A percentile compares a stretch with the other conserved stretches of the same genome.
Conservation (phyloP, 257 asterid genomes). For the Hygrophila difformis region DNA sequence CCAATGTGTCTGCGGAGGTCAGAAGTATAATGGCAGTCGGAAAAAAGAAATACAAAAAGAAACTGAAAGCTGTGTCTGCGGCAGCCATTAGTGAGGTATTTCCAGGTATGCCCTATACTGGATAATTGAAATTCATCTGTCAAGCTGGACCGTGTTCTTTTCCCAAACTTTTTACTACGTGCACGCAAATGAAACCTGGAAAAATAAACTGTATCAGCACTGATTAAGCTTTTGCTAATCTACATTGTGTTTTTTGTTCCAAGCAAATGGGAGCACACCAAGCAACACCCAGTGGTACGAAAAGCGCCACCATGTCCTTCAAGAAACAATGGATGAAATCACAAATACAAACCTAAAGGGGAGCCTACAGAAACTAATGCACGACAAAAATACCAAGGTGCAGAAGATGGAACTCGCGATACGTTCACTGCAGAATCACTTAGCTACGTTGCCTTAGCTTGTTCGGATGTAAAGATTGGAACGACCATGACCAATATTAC, state of each 20-base stretch:
- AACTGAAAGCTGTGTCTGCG: constrained; percentile 12
- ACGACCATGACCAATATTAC: too few relatives aligned
- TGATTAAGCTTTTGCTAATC: neutral
- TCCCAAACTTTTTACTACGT: too few relatives aligned
- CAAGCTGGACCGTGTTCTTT: too few relatives aligned
- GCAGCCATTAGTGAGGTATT: constrained; percentile 7
- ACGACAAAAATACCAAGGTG: constrained; percentile 21
- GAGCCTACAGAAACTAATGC: constrained; percentile 21
- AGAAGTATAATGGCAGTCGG: constrained; percentile 21
- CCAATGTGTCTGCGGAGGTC: constrained; percentile 29
- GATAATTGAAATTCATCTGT: neutral
- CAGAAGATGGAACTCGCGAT: constrained; percentile 24
- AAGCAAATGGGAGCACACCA: constrained; percentile 13
- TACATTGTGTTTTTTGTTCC: neutral
- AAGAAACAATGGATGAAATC: constrained; percentile 26
- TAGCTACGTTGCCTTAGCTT: constrained; percentile 25
- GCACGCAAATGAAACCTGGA: too few relatives aligned
- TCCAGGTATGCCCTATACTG: constrained; percentile 20
- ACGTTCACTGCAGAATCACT: constrained; percentile 19
- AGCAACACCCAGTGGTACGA: constrained; percentile 16
- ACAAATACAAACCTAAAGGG: constrained; percentile 21
- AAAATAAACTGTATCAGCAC: too few relatives aligned
- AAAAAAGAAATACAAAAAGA: constrained; percentile 21
- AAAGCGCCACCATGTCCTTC: constrained; percentile 19
- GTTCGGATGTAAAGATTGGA: neutral